A percentile compares a stretch with the other conserved stretches of the same genome.
Evolutionary conservation across 2,329 filamentous ascomycete species (phyloP).

Genomic region (Aspergillus alliaceus): DNA sequence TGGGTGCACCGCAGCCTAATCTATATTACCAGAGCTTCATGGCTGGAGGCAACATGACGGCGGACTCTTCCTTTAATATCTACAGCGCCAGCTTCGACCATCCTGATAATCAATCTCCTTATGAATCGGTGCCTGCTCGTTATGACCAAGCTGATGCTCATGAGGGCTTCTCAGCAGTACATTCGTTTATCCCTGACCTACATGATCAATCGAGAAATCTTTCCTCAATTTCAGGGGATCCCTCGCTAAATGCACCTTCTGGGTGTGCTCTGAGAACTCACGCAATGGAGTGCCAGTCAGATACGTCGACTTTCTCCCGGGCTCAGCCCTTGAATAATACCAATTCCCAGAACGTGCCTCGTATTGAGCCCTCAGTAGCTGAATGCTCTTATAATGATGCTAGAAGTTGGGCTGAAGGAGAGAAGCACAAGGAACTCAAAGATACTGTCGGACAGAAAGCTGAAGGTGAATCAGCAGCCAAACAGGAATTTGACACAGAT

Average conservation of each 20-base stretch:
- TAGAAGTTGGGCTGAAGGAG: not conserved
- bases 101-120: constrained; percentile 11
- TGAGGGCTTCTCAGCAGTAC: not conserved
- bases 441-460: not conserved
- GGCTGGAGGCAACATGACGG: not conserved
- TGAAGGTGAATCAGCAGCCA: not conserved
- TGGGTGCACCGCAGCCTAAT: not conserved
- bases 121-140: constrained; percentile 3
- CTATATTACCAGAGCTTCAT: not conserved
- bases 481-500: too few relatives aligned
- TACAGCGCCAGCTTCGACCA: constrained; percentile 12
- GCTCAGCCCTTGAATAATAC: not conserved
- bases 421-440: not conserved
- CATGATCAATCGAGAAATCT: not conserved
- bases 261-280: not conserved
- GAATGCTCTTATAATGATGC: not conserved
- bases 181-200: not conserved
- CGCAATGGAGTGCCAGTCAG: not conserved
- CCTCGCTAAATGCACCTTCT: not conserved
- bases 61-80: constrained; percentile 5
- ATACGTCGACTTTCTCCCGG: not conserved
- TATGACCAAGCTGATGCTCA: not conserved
- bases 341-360: not conserved
- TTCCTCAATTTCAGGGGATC: not conserved
- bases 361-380: not conserved